A percentile compares a stretch with the other conserved stretches of the same genome.
Evolutionary conservation across 495 filamentous ascomycete species (phyloP).

Genomic region (Neurospora tetraspora): DNA sequence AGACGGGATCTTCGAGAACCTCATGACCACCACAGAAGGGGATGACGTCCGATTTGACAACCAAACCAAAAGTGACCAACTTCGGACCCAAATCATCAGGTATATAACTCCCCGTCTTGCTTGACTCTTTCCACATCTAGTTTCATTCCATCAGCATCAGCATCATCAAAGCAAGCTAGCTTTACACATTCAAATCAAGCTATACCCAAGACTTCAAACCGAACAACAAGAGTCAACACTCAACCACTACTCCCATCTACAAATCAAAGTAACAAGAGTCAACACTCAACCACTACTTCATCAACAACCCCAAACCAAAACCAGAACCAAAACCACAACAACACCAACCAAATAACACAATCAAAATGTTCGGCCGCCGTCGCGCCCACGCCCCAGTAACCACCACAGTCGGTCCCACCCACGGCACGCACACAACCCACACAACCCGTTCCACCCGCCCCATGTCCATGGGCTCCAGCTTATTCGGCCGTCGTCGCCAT

Average conservation of each 20-base stretch:
- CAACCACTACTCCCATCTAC: background rate
- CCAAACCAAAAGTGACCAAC: background rate
- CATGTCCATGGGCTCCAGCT: too few species aligned
- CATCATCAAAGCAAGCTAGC: too few species aligned
- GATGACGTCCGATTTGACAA: background rate
- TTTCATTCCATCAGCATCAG: background rate
- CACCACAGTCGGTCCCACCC: background rate
- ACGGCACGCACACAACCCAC: background rate
- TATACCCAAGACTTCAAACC: background rate
- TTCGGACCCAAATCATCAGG: fast-evolving
- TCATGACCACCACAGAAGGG: background rate
- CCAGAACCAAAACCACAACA: background rate
- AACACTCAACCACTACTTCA: background rate
- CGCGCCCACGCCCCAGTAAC: background rate
- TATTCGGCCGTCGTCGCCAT: too few species aligned
- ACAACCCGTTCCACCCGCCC: constrained; percentile 1
- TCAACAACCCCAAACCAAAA: background rate
- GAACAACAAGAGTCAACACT: background rate
- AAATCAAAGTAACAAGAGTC: background rate
- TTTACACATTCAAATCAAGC: background rate
- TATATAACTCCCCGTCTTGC: background rate
- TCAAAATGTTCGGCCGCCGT: background rate
- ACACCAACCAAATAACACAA: background rate
- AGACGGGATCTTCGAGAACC: background rate
- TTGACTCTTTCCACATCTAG: background rate